These are phyloP conservation scores for Schizosaccharomyces lindneri DNA, from an alignment of 805 yeast species.

Conservation along the genomic window DNA sequence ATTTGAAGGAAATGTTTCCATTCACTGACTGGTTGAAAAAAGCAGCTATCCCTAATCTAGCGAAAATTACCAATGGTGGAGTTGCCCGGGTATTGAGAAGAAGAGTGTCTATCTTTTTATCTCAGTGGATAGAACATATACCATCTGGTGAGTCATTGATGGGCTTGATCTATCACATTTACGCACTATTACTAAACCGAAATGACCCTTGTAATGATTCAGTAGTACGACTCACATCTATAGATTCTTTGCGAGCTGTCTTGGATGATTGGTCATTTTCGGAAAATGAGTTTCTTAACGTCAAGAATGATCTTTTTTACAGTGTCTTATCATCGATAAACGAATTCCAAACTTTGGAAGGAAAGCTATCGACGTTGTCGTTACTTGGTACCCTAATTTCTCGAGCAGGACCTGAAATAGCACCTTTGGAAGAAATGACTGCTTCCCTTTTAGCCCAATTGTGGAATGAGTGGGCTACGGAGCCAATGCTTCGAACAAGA, in stretches of 20 bases:
- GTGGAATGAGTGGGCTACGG: conserved; percentile 39
- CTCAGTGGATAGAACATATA: neutral
- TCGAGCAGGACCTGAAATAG: conserved; percentile 12
- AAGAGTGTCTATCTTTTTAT: neutral
- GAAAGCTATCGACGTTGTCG: conserved; percentile 48
- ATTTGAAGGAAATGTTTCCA: conserved; percentile 41
- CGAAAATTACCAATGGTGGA: conserved; percentile 39
- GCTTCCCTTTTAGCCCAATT: conserved; percentile 34
- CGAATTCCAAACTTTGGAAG: conserved; percentile 36
- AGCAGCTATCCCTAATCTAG: conserved; percentile 25
- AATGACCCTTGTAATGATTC: conserved; percentile 29
- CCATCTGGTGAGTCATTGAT: conserved; percentile 10
- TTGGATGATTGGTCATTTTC: conserved; percentile 75
- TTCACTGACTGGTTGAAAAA: conserved; percentile 37
- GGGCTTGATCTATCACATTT: conserved; percentile 19
- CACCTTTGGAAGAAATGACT: conserved; percentile 12
- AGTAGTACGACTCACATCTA: conserved; percentile 58
- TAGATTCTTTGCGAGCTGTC: conserved; percentile 39
- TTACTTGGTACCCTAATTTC: conserved; percentile 33
- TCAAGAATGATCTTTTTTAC: conserved; percentile 21
- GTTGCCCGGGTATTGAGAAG: neutral
- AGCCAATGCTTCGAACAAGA: conserved; percentile 16
- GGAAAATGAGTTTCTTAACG: conserved; percentile 42
- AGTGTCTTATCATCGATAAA: conserved; percentile 27
- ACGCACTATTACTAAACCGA: conserved; percentile 25